Evolutionary conservation across 192 early-diverging fungal genomes (phyloP).

Genomic region (Umbelopsis sp.): DNA sequence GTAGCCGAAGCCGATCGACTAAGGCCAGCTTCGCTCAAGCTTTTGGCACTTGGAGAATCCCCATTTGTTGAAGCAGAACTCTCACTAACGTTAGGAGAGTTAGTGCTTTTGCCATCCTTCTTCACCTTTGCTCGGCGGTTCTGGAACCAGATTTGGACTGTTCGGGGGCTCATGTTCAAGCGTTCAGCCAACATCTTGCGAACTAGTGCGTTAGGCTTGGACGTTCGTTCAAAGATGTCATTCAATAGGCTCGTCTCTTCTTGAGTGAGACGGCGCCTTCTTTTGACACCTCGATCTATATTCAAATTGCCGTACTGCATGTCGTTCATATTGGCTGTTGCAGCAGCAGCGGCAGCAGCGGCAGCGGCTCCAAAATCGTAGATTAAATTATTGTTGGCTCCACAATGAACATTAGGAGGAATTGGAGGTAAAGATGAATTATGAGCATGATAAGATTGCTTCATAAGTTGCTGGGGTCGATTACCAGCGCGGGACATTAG

Average conservation of each 20-base stretch:
- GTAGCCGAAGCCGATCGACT: not conserved
- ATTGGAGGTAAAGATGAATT: conserved; percentile 7
- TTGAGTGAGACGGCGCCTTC: conserved; percentile 39
- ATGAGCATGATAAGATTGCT: conserved; percentile 1
- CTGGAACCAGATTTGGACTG: conserved; percentile 88
- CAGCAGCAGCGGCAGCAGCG: not conserved
- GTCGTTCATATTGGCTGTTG: conserved; percentile 12
- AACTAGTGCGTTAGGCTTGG: conserved; percentile 66
- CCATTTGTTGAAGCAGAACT: conserved; percentile 8
- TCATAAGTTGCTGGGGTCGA: not conserved
- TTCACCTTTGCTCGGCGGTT: conserved; percentile 82
- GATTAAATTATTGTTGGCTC: not conserved
- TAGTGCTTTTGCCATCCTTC: conserved; percentile 27
- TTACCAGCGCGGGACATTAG: conserved; percentile 4
- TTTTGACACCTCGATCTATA: conserved; percentile 11
- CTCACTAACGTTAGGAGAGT: not conserved
- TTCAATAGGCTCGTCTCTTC: conserved; percentile 69
- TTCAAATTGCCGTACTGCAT: conserved; percentile 10
- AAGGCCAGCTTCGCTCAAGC: conserved; percentile 1
- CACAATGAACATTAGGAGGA: not conserved
- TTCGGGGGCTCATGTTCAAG: conserved; percentile 69
- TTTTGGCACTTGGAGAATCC: not conserved
- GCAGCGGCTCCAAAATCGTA: conserved; percentile 9
- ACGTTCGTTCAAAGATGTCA: conserved; percentile 36
- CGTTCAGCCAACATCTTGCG: conserved; percentile 67